These are phyloP conservation scores for Aspergillus hancockii DNA, from an alignment of 495 filamentous ascomycete species.

Conservation along the genomic window DNA sequence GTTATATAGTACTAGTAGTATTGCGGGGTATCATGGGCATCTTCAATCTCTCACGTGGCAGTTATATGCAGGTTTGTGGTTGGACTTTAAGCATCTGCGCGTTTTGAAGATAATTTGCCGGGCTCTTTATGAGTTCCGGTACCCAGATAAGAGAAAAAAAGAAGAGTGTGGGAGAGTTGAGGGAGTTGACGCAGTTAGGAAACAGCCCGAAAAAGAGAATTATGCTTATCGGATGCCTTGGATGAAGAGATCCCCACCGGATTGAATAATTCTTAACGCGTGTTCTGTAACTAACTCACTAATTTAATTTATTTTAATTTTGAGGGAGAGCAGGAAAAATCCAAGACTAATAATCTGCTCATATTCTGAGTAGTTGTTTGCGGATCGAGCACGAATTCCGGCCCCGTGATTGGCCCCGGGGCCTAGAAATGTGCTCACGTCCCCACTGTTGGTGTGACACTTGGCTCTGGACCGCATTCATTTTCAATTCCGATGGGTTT, in stretches of 20 bases:
- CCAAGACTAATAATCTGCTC: slow-evolving; percentile 14
- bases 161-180: neutral
- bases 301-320: no score
- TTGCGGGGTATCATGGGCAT: slow-evolving; percentile 9
- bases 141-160: neutral
- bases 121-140: neutral
- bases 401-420: slow-evolving; percentile 1
- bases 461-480: slow-evolving; percentile 8
- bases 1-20: neutral
- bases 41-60: neutral
- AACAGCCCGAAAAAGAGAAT: neutral
- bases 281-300: no score
- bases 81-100: neutral
- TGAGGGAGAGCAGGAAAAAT: neutral
- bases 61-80: neutral
- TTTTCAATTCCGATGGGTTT: neutral
- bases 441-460: slow-evolving; percentile 9
- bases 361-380: neutral
- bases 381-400: neutral
- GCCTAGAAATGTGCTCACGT: slow-evolving; percentile 13
- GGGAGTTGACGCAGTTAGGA: neutral
- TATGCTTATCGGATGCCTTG: neutral
- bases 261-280: neutral
- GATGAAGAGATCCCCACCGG: neutral
- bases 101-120: neutral